Percentiles rank a stretch among this genome's conserved stretches.
Conservation (phyloP, 2,329 filamentous ascomycete species). For the Colletotrichum sidae region DNA sequence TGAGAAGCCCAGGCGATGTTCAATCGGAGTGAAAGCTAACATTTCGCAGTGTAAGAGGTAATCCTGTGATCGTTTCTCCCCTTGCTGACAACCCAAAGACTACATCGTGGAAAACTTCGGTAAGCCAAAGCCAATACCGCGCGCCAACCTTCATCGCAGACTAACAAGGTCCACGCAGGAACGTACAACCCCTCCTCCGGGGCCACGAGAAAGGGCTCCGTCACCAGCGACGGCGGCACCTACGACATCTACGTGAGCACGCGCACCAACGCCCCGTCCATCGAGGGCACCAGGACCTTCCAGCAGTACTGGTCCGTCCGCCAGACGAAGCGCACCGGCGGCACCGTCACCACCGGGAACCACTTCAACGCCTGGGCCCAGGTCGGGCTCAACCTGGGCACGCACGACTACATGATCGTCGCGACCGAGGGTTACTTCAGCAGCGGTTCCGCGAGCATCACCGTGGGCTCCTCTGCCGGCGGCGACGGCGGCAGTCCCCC, state of each 20-base stretch:
- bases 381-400: constrained; percentile 60
- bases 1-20: not conserved
- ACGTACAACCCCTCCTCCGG: constrained; percentile 35
- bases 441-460: constrained; percentile 43
- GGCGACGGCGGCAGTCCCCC: constrained; percentile 25
- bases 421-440: constrained; percentile 61
- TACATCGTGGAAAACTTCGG: constrained; percentile 35
- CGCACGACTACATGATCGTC: constrained; percentile 64
- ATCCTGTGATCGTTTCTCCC: too few relatives aligned
- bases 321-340: constrained; percentile 60
- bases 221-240: constrained; percentile 62
- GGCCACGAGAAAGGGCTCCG: constrained; percentile 57
- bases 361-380: constrained; percentile 67
- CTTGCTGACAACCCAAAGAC: not conserved
- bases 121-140: too few relatives aligned
- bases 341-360: constrained; percentile 62
- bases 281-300: constrained; percentile 66
- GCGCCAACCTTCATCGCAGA: too few relatives aligned
- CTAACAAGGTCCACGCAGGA: too few relatives aligned
- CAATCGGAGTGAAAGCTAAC: too few relatives aligned
- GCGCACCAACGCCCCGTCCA: constrained; percentile 63
- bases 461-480: constrained; percentile 24
- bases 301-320: constrained; percentile 65
- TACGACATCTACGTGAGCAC: constrained; percentile 64
- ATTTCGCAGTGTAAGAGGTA: too few relatives aligned